These are phyloP conservation scores for Candida chauliodis DNA, from an alignment of 805 yeast species.

Conservation along the genomic window DNA sequence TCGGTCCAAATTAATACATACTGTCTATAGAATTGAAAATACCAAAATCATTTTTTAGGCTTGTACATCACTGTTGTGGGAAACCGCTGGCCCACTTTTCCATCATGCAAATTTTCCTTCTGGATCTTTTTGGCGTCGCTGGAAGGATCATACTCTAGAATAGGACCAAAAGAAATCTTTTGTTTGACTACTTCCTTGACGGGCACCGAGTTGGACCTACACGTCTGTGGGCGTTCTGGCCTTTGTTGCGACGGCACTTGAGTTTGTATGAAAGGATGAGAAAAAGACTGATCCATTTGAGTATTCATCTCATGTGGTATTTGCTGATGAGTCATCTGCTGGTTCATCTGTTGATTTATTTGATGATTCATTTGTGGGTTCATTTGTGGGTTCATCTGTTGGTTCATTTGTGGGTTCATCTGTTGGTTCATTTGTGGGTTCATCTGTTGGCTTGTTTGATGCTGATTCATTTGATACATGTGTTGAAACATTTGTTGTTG, in stretches of 20 bases:
- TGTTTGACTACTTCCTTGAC: slow-evolving; percentile 22
- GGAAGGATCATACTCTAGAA: slow-evolving; percentile 39
- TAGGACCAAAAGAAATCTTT: slow-evolving; percentile 36
- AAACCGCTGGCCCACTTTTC: slow-evolving; percentile 21
- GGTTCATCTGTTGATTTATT: background rate
- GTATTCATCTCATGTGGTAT: background rate
- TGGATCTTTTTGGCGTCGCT: slow-evolving; percentile 18
- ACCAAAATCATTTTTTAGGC: slow-evolving; percentile 20
- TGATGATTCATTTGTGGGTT: background rate
- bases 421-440: background rate
- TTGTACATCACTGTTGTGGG: slow-evolving; percentile 35
- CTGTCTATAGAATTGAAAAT: slow-evolving; percentile 3
- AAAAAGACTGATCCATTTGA: slow-evolving; percentile 2
- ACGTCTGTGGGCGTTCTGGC: background rate
- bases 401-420: background rate
- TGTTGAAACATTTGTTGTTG: slow-evolving; percentile 5
- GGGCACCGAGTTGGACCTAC: slow-evolving; percentile 12
- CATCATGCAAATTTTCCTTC: slow-evolving; percentile 14
- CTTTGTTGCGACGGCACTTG: background rate
- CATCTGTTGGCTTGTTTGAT: background rate
- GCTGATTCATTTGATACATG: slow-evolving; percentile 5
- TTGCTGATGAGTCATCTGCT: background rate
- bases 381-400: background rate
- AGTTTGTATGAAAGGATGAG: background rate
- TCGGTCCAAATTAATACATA: slow-evolving; percentile 1